Conservation (phyloP, 192 early-diverging fungal species). For the Funneliformis mosseae region DNA sequence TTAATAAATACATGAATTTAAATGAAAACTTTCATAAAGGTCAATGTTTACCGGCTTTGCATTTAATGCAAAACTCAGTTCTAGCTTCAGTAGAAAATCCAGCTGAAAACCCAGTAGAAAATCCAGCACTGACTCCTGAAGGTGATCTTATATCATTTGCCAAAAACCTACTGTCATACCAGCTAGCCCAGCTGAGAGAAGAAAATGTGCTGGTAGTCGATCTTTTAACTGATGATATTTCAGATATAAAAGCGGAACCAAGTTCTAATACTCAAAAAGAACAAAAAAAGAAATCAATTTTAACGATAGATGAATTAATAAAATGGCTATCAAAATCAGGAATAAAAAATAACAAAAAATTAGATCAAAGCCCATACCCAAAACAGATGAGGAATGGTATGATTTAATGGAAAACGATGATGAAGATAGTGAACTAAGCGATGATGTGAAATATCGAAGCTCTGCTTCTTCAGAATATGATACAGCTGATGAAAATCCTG, state of each 20-base stretch:
- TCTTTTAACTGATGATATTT: slow-evolving; percentile 11
- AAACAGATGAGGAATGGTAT: background rate
- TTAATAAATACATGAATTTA: slow-evolving; percentile 24
- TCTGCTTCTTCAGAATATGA: no score
- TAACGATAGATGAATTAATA: slow-evolving; percentile 31
- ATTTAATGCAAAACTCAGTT: background rate
- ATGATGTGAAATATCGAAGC: no score
- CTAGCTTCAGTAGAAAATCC: background rate
- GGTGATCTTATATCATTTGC: slow-evolving; percentile 27
- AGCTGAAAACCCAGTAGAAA: slow-evolving; percentile 11
- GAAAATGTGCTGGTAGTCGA: background rate
- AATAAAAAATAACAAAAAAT: slow-evolving; percentile 32
- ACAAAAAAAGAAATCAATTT: slow-evolving; percentile 20
- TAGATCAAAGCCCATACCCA: slow-evolving; percentile 20
- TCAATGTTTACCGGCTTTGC: background rate
- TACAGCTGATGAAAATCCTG: no score
- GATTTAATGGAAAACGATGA: slow-evolving; percentile 10
- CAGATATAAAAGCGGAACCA: slow-evolving; percentile 15
- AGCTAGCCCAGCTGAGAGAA: slow-evolving; percentile 6
- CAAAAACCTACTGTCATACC: slow-evolving; percentile 12
- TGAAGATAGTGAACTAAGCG: no score
- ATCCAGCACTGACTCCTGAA: background rate
- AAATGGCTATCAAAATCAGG: slow-evolving; percentile 14
- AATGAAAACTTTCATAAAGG: slow-evolving; percentile 11
- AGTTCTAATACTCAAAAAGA: slow-evolving; percentile 12